Percentiles rank a stretch among this genome's conserved stretches.
Conservation (phyloP, 306 rosid genomes). For the Acacia crassicarpa region DNA sequence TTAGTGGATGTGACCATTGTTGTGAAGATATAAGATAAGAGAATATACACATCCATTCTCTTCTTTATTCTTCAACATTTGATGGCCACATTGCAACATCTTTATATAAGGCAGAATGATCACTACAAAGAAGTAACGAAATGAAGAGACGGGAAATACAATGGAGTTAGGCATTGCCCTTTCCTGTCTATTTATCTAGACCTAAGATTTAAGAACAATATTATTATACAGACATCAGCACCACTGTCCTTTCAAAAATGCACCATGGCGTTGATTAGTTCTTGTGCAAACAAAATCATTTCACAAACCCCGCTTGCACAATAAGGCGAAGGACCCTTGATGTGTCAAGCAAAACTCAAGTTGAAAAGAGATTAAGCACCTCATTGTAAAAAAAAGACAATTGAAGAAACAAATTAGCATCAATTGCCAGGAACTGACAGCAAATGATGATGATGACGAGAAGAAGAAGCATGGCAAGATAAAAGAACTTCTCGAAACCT, state of each 20-base stretch:
- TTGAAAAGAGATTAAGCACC: not conserved
- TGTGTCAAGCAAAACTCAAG: conserved; percentile 15
- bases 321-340: not conserved
- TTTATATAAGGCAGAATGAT: too few relatives aligned
- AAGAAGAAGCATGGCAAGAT: not conserved
- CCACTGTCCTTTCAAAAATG: conserved; percentile 1
- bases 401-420: conserved; percentile 24
- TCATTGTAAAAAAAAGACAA: conserved; percentile 3
- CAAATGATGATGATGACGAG: not conserved
- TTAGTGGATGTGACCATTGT: too few relatives aligned
- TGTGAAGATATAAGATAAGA: too few relatives aligned
- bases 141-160: too few relatives aligned
- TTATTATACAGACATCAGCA: not conserved
- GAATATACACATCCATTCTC: too few relatives aligned
- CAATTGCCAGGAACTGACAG: not conserved
- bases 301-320: conserved; percentile 7
- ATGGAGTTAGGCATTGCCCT: too few relatives aligned
- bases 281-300: not conserved
- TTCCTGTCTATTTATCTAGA: too few relatives aligned
- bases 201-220: not conserved
- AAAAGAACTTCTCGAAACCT: conserved; percentile 44
- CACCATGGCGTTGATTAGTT: not conserved
- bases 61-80: too few relatives aligned
- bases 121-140: too few relatives aligned
- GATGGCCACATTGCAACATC: too few relatives aligned